A percentile compares a stretch with the other conserved stretches of the same genome.
Evolutionary conservation across 164 flowering plant species (phyloP).

Genomic region (Echeveria elegans): DNA sequence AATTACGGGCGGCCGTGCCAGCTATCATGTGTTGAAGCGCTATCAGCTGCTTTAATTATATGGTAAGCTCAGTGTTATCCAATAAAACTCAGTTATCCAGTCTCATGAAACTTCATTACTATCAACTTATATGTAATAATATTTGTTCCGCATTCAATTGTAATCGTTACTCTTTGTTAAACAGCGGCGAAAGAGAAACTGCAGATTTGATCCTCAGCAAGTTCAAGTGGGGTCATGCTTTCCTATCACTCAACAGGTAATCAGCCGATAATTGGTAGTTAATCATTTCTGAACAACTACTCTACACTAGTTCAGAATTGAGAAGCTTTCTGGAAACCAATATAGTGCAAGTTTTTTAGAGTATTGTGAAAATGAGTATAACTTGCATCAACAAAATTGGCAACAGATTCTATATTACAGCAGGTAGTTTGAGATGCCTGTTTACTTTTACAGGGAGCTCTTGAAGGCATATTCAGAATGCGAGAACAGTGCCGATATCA

Average conservation of each 20-base stretch:
- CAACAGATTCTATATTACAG: background rate
- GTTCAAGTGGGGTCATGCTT: conserved; percentile 99
- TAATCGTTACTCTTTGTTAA: background rate
- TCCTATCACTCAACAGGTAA: conserved; percentile 86
- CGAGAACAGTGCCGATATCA: conserved; percentile 64
- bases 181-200: conserved; percentile 91
- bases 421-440: too few species aligned
- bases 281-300: background rate
- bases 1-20: conserved; percentile 97
- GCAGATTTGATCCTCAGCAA: conserved; percentile 77
- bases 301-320: background rate
- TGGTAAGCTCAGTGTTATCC: conserved; percentile 36
- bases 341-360: too few species aligned
- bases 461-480: conserved; percentile 82
- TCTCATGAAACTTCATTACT: background rate
- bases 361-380: background rate
- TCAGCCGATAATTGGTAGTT: background rate
- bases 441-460: conserved; percentile 48
- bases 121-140: background rate
- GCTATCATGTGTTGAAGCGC: conserved; percentile 95
- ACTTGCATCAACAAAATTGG: background rate
- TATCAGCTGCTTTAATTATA: conserved; percentile 83
- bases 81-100: background rate
- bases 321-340: background rate
- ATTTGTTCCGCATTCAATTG: background rate